Percentiles rank a stretch among this genome's conserved stretches.
phyloP scores from a whole-genome alignment of 371 early-diverging fungal genomes.

The Lichtheimia ornata region DNA sequence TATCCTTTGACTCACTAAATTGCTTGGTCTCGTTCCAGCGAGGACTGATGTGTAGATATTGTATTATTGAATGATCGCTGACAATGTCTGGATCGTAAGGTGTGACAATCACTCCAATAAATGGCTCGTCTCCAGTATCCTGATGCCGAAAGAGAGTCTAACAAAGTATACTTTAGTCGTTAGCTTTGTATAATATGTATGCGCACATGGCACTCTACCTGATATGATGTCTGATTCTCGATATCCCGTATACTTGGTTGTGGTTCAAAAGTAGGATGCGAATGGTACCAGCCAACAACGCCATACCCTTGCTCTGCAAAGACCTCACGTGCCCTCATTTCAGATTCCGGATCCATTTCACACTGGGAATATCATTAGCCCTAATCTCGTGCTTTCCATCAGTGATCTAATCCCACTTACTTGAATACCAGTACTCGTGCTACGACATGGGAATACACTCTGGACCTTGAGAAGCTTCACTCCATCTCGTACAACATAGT shows the following conservation, averaged over 20 bases:
- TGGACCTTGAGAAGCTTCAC: constrained; percentile 52
- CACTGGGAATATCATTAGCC: constrained; percentile 16
- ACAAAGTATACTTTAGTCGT: no score
- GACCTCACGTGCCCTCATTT: constrained; percentile 73
- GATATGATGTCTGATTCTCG: constrained; percentile 82
- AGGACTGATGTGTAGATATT: constrained; percentile 56
- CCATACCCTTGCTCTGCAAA: constrained; percentile 69
- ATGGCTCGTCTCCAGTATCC: constrained; percentile 73
- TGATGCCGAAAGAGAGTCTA: constrained; percentile 66
- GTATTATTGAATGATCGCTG: constrained; percentile 58
- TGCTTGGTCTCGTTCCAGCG: constrained; percentile 44
- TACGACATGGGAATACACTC: constrained; percentile 65
- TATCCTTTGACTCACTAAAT: constrained; percentile 38
- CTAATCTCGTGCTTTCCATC: not conserved
- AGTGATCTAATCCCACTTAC: constrained; percentile 21
- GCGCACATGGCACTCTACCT: constrained; percentile 29
- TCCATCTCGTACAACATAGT: constrained; percentile 46
- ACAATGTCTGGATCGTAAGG: constrained; percentile 65
- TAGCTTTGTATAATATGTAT: no score
- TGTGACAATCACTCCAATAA: constrained; percentile 80
- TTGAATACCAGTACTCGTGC: constrained; percentile 73
- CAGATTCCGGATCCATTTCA: constrained; percentile 73
- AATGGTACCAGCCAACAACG: constrained; percentile 94
- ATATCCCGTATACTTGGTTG: constrained; percentile 83
- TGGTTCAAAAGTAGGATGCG: constrained; percentile 86